Conservation (phyloP, 2,329 filamentous ascomycete genomes). For the Calonectria multiphialidica region DNA sequence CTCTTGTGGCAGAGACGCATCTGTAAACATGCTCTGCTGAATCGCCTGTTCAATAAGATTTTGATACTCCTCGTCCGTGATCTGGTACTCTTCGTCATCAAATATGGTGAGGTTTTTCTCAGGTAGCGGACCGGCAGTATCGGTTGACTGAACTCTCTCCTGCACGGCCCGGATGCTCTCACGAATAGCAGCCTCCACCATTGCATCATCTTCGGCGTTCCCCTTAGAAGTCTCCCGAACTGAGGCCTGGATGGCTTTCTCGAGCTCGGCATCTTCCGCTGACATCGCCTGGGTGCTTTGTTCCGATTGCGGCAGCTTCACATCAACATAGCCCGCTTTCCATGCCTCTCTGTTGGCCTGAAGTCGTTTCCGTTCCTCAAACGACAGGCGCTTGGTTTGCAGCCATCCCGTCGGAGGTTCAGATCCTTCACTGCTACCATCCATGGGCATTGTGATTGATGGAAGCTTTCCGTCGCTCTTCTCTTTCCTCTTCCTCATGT, state of each 20-base stretch:
- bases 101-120: constrained; percentile 49
- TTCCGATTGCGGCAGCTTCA: constrained; percentile 18
- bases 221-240: constrained; percentile 79
- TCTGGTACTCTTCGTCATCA: constrained; percentile 56
- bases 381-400: constrained; percentile 60
- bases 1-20: constrained; percentile 34
- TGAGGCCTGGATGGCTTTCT: constrained; percentile 77
- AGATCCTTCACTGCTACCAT: constrained; percentile 35
- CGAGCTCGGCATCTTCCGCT: constrained; percentile 71
- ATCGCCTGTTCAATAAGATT: constrained; percentile 68
- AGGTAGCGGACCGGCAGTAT: constrained; percentile 38
- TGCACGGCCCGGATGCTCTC: constrained; percentile 74
- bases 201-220: constrained; percentile 75
- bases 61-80: constrained; percentile 71
- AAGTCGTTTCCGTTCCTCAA: constrained; percentile 64
- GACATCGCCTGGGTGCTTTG: constrained; percentile 24
- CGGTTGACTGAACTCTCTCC: constrained; percentile 42
- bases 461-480: constrained; percentile 51
- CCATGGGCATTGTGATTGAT: constrained; percentile 30
- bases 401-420: constrained; percentile 59
- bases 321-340: constrained; percentile 47
- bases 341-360: constrained; percentile 61
- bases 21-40: constrained; percentile 58
- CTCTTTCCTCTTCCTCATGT: constrained; percentile 63
- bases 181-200: constrained; percentile 80